Conservation (phyloP, 2,329 filamentous ascomycete genomes). For the Pyrenochaeta sp. region DNA sequence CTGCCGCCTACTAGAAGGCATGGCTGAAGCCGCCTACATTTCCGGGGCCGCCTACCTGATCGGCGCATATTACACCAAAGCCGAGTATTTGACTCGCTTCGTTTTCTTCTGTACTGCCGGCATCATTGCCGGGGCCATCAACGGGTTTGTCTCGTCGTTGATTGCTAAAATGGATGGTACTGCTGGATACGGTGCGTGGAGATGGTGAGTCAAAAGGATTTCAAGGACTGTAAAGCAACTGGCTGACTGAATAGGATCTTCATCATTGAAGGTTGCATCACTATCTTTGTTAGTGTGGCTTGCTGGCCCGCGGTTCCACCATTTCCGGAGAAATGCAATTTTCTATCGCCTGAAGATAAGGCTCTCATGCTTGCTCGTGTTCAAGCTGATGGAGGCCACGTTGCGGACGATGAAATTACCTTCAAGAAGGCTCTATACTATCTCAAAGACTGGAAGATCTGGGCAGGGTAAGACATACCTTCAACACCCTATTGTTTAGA, state of each 20-base stretch:
- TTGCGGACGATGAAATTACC: constrained; percentile 57
- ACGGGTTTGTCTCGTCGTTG: constrained; percentile 61
- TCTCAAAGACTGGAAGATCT: constrained; percentile 66
- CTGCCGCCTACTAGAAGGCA: constrained; percentile 41
- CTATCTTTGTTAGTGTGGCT: constrained; percentile 56
- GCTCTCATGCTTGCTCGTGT: constrained; percentile 63
- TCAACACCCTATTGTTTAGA: not conserved
- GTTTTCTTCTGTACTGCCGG: constrained; percentile 64
- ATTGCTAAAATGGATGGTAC: constrained; percentile 42
- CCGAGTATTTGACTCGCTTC: constrained; percentile 61
- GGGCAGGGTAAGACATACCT: constrained; percentile 60
- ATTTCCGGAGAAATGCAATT: constrained; percentile 58
- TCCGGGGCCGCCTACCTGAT: constrained; percentile 42
- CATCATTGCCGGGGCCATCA: constrained; percentile 64
- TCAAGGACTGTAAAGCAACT: too few relatives aligned
- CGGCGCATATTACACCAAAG: constrained; percentile 57
- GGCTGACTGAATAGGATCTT: constrained; percentile 56
- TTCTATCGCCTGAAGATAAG: constrained; percentile 60
- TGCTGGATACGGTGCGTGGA: constrained; percentile 33
- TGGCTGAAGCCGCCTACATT: constrained; percentile 42
- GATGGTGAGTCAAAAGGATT: constrained; percentile 32
- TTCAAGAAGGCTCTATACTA: constrained; percentile 53
- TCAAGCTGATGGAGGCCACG: constrained; percentile 55
- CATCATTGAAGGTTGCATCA: constrained; percentile 67
- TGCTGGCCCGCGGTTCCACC: constrained; percentile 62